A percentile compares a stretch with the other conserved stretches of the same genome.
phyloP scores from a whole-genome alignment of 805 yeast genomes.

The Cyberlindnera veronae region DNA sequence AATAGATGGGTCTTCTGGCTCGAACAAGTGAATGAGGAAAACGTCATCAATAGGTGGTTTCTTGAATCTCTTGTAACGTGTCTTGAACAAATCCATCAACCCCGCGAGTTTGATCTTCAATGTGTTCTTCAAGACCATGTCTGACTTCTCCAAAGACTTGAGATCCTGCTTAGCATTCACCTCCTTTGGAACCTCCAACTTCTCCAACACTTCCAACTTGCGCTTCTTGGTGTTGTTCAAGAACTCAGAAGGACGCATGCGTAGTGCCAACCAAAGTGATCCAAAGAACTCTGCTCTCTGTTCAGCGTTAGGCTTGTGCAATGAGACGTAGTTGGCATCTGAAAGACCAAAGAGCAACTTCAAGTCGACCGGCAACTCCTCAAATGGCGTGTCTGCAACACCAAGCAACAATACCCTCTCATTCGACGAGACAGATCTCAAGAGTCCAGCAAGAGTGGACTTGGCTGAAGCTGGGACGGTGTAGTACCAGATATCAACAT shows the following conservation, averaged over 20 bases:
- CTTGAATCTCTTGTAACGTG: constrained; percentile 81
- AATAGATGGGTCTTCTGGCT: constrained; percentile 39
- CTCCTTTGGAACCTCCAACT: constrained; percentile 35
- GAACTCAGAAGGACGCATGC: constrained; percentile 68
- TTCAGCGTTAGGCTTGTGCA: constrained; percentile 38
- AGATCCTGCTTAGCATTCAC: constrained; percentile 34
- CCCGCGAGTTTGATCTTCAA: constrained; percentile 83
- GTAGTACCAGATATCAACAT: constrained; percentile 69
- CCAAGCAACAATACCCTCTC: constrained; percentile 78
- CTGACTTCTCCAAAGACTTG: constrained; percentile 51
- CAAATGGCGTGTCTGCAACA: constrained; percentile 49
- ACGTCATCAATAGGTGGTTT: constrained; percentile 87
- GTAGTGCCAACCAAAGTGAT: constrained; percentile 48
- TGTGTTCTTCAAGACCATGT: constrained; percentile 79
- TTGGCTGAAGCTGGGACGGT: constrained; percentile 67
- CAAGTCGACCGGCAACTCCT: constrained; percentile 43
- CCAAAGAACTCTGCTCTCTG: constrained; percentile 60
- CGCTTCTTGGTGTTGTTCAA: constrained; percentile 50
- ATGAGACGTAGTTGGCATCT: constrained; percentile 43
- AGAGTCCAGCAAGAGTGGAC: constrained; percentile 65
- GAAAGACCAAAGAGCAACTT: constrained; percentile 56
- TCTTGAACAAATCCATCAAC: constrained; percentile 85
- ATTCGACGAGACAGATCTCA: constrained; percentile 62
- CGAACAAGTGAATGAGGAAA: constrained; percentile 72
- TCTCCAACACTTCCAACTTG: constrained; percentile 33